phyloP scores from a whole-genome alignment of 2,329 filamentous ascomycete genomes.

The Chrysoporthe austroafricana region DNA sequence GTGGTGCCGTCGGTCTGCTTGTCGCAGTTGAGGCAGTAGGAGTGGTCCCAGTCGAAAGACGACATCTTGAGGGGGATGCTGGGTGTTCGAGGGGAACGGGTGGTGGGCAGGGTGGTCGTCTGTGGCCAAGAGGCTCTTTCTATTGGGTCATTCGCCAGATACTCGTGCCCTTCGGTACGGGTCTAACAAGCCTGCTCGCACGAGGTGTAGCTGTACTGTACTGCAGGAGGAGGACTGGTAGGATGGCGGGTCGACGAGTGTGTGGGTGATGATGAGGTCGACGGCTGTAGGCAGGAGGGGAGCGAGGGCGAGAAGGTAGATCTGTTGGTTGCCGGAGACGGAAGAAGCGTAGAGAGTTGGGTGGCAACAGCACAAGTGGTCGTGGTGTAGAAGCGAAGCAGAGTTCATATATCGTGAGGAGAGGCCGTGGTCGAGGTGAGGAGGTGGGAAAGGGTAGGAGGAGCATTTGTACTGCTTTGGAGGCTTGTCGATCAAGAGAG shows the following conservation, averaged over 20 bases:
- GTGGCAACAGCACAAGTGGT: constrained; percentile 4
- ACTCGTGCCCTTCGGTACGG: not conserved
- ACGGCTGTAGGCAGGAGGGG: not conserved
- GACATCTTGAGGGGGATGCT: constrained; percentile 48
- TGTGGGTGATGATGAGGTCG: not conserved
- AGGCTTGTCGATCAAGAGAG: constrained; percentile 5
- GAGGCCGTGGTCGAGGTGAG: not conserved
- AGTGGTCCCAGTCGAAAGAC: constrained; percentile 76
- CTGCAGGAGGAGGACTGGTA: not conserved
- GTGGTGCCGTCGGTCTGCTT: constrained; percentile 79
- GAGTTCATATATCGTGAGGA: not conserved
- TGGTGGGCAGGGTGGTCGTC: not conserved
- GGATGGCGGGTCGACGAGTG: not conserved
- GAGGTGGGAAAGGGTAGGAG: constrained; percentile 24
- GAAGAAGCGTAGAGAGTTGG: not conserved
- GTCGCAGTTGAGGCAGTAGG: constrained; percentile 94
- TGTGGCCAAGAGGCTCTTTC: constrained; percentile 12
- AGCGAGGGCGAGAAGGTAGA: constrained; percentile 17
- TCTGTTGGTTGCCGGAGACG: not conserved
- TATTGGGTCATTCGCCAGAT: not conserved
- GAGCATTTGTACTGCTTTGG: constrained; percentile 28
- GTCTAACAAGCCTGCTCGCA: not conserved
- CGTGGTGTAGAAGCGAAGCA: constrained; percentile 1
- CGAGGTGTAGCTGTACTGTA: not conserved
- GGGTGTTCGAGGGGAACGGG: not conserved